phyloP scores from a whole-genome alignment of 2,329 filamentous ascomycete genomes.

The Alternaria postmessia region DNA sequence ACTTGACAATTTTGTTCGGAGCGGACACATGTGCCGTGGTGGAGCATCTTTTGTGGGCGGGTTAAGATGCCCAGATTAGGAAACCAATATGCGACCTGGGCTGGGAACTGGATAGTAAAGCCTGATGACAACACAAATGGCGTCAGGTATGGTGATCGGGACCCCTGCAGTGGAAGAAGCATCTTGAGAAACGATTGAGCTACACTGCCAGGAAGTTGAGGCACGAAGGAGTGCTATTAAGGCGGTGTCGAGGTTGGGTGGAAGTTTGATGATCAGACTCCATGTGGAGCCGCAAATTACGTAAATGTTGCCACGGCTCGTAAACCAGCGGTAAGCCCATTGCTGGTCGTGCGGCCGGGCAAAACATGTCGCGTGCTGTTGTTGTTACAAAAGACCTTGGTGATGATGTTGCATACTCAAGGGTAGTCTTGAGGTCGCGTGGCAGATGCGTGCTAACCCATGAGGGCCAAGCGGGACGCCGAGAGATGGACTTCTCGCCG shows the following conservation, averaged over 20 bases:
- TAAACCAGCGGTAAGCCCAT: neutral
- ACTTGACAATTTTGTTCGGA: constrained; percentile 8
- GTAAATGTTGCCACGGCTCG: neutral
- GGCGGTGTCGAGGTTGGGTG: neutral
- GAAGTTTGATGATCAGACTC: neutral
- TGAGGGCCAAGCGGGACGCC: neutral
- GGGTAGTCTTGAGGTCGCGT: neutral
- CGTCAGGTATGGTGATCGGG: neutral
- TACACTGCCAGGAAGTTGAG: neutral
- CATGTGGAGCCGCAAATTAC: neutral
- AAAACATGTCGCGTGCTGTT: neutral
- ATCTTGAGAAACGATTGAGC: neutral
- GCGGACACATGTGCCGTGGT: constrained; percentile 13
- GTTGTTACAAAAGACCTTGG: neutral
- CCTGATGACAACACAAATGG: constrained; percentile 1
- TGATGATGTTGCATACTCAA: neutral
- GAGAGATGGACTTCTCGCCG: neutral
- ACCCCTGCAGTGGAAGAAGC: neutral
- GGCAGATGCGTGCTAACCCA: constrained; percentile 3
- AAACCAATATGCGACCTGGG: constrained; percentile 16
- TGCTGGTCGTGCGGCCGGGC: neutral
- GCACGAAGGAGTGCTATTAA: neutral
- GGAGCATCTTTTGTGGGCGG: constrained; percentile 20
- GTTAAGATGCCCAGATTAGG: constrained; percentile 19
- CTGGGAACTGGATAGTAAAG: constrained; percentile 3